These are phyloP conservation scores for Suhomyces bolitotheri DNA, from an alignment of 1,139 yeast species.

Conservation along the genomic window DNA sequence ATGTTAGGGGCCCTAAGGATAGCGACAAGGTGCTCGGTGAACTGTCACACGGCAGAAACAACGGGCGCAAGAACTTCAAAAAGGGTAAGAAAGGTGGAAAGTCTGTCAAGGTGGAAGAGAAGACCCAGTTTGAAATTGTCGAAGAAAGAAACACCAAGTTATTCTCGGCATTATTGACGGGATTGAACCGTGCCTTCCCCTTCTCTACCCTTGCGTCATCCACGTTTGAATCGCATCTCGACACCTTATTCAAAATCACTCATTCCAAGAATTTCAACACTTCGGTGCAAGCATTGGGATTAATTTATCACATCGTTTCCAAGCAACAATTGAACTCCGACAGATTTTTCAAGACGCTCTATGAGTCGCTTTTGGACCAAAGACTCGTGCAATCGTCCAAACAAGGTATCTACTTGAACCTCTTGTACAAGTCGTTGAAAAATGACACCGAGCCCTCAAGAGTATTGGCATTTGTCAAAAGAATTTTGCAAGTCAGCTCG, in stretches of 20 bases:
- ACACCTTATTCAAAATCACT: conserved; percentile 84
- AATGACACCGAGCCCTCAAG: conserved; percentile 65
- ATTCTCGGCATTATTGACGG: conserved; percentile 89
- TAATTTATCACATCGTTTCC: conserved; percentile 73
- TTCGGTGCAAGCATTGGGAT: conserved; percentile 85
- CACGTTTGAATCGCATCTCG: conserved; percentile 73
- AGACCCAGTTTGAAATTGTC: conserved; percentile 66
- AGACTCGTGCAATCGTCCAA: conserved; percentile 82
- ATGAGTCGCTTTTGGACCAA: conserved; percentile 86
- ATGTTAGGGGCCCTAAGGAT: conserved; percentile 29
- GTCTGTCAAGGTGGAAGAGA: conserved; percentile 63
- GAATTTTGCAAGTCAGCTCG: conserved; percentile 80
- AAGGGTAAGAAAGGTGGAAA: conserved; percentile 77
- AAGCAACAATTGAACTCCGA: conserved; percentile 61
- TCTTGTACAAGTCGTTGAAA: conserved; percentile 80
- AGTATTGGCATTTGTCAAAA: conserved; percentile 85
- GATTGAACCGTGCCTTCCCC: conserved; percentile 95
- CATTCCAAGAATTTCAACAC: conserved; percentile 95
- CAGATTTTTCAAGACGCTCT: conserved; percentile 83
- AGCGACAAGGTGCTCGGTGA: conserved; percentile 40
- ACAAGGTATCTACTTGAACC: conserved; percentile 83
- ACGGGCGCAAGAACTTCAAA: conserved; percentile 49
- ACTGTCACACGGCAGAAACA: conserved; percentile 54
- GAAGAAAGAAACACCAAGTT: conserved; percentile 86
- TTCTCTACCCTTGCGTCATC: conserved; percentile 76